phyloP scores from a whole-genome alignment of 495 filamentous ascomycete genomes.

The Aspergillus baeticus region DNA sequence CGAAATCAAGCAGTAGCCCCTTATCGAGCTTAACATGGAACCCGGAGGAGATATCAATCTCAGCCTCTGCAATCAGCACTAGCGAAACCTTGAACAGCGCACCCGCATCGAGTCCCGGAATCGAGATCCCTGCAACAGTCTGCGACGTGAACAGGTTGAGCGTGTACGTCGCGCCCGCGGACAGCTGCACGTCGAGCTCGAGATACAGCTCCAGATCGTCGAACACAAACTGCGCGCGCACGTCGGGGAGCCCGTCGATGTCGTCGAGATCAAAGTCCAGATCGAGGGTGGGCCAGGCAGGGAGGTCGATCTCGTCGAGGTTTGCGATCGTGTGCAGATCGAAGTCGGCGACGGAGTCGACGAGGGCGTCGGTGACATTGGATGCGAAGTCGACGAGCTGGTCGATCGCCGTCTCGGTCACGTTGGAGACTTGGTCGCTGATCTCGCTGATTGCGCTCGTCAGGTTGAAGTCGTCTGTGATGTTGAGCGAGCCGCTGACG shows the following conservation, averaged over 20 bases:
- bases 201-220: conserved; percentile 3
- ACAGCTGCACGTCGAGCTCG: conserved; percentile 1
- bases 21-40: conserved; percentile 4
- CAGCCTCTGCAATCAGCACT: conserved; percentile 1
- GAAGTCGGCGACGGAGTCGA: too few species aligned
- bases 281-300: conserved; percentile 3
- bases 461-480: too few species aligned
- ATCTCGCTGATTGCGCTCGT: too few species aligned
- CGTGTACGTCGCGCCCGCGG: conserved; percentile 1
- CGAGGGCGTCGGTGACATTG: too few species aligned
- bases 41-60: conserved; percentile 1
- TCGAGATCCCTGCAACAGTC: background rate
- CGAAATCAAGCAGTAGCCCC: background rate
- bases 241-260: background rate
- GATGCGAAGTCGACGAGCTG: too few species aligned
- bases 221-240: background rate
- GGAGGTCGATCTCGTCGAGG: background rate
- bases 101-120: background rate
- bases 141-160: conserved; percentile 2
- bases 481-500: too few species aligned
- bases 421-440: too few species aligned
- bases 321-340: too few species aligned
- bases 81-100: background rate
- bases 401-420: too few species aligned
- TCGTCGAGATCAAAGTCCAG: conserved; percentile 3